Evolutionary conservation across 1,284 basidiomycete species (phyloP).

Genomic region (Cryptococcus sp.): DNA sequence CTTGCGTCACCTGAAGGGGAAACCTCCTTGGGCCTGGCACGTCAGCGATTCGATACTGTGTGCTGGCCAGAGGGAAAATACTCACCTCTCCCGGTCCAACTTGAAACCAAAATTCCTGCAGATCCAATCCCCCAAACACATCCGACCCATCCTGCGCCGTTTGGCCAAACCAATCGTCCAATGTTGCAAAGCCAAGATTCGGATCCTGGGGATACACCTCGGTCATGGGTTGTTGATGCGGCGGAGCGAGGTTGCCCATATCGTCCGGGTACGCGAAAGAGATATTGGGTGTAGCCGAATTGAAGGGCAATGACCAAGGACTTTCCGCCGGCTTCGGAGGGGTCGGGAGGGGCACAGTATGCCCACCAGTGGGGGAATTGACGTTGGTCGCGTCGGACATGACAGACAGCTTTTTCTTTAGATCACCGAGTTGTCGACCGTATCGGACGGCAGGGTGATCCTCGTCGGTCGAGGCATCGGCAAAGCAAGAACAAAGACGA

Average conservation of each 20-base stretch:
- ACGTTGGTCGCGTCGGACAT: conserved; percentile 24
- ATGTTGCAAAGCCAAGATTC: conserved; percentile 32
- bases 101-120: conserved; percentile 37
- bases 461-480: conserved; percentile 32
- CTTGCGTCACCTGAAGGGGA: conserved; percentile 33
- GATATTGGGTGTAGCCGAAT: conserved; percentile 1
- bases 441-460: conserved; percentile 43
- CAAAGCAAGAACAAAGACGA: conserved; percentile 34
- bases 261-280: conserved; percentile 17
- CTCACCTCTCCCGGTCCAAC: conserved; percentile 38
- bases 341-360: conserved; percentile 22
- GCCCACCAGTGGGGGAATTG: conserved; percentile 28
- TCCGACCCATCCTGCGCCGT: conserved; percentile 9
- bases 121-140: conserved; percentile 24
- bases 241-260: conserved; percentile 16
- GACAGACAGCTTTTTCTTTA: conserved; percentile 32
- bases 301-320: background rate
- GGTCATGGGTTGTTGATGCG: conserved; percentile 29
- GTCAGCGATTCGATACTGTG: no score
- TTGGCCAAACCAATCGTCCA: conserved; percentile 39
- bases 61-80: background rate
- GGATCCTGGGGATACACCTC: conserved; percentile 13
- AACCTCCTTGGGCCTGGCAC: conserved; percentile 33
- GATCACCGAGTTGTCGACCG: conserved; percentile 32
- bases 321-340: background rate